A percentile compares a stretch with the other conserved stretches of the same genome.
These are phyloP conservation scores for Sclerotiophoma versabilis DNA, from an alignment of 2,329 filamentous ascomycete genomes.

Conservation along the genomic window DNA sequence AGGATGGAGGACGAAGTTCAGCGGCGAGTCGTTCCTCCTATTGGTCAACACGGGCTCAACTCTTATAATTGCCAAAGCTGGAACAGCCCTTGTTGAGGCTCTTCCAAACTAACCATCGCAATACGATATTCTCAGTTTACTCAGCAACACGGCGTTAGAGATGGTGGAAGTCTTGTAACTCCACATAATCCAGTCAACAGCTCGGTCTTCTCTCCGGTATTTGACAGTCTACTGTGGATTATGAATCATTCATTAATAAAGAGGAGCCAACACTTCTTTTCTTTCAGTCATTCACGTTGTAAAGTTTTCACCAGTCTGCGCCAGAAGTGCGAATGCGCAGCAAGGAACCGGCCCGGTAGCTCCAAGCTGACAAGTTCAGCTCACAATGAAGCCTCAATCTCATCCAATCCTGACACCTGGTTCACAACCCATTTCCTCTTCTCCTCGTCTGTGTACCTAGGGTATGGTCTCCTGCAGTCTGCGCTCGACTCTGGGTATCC, in stretches of 20 bases:
- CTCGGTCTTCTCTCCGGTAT: slow-evolving; percentile 6
- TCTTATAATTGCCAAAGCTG: slow-evolving; percentile 2
- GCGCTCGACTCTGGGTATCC: slow-evolving; percentile 61
- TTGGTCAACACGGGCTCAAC: no score
- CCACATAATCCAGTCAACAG: not conserved
- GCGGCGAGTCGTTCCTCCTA: not conserved
- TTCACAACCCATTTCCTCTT: slow-evolving; percentile 56
- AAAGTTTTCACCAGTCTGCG: not conserved
- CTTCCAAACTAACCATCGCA: no score
- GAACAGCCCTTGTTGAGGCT: slow-evolving; percentile 1
- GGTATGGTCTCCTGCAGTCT: slow-evolving; percentile 64
- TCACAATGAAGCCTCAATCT: slow-evolving; percentile 38
- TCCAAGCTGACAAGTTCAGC: no score
- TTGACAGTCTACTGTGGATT: not conserved
- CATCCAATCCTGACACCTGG: slow-evolving; percentile 43
- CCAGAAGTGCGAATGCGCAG: not conserved
- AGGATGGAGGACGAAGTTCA: not conserved
- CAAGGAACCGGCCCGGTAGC: no score
- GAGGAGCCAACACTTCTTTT: not conserved
- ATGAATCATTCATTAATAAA: not conserved
- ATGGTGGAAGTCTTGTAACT: not conserved
- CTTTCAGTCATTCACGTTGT: not conserved
- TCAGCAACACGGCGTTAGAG: slow-evolving; percentile 8
- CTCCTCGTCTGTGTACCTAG: slow-evolving; percentile 55
- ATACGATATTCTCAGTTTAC: slow-evolving; percentile 1